A percentile compares a stretch with the other conserved stretches of the same genome.
These are phyloP conservation scores for Xylaria digitata DNA, from an alignment of 2,329 filamentous ascomycete genomes.

Conservation along the genomic window DNA sequence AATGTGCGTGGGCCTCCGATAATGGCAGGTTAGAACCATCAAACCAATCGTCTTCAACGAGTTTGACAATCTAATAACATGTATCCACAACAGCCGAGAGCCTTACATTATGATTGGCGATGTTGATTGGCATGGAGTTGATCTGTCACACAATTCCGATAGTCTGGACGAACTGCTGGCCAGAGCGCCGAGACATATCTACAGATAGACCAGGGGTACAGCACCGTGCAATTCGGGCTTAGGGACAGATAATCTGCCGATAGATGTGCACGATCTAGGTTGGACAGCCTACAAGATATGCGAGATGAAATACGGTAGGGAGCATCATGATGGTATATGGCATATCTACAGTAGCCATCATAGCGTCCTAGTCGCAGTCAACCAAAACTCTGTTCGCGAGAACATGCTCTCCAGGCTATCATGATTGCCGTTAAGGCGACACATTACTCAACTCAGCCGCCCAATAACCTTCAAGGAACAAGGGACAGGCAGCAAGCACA, in stretches of 20 bases:
- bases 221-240: conserved; percentile 6
- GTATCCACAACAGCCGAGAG: conserved; percentile 15
- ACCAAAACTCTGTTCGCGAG: background rate
- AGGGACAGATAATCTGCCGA: conserved; percentile 22
- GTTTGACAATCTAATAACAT: conserved; percentile 17
- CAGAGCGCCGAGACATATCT: conserved; percentile 48
- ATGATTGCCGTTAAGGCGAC: background rate
- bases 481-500: background rate
- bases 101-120: conserved; percentile 23
- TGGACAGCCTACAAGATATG: background rate
- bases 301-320: background rate
- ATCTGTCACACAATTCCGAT: conserved; percentile 47
- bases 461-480: background rate
- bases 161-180: conserved; percentile 51
- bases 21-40: conserved; percentile 1
- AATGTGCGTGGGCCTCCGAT: conserved; percentile 20
- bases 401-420: background rate
- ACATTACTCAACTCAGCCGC: background rate
- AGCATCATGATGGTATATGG: background rate
- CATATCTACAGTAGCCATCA: background rate
- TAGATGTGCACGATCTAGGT: background rate
- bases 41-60: conserved; percentile 16
- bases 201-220: conserved; percentile 11
- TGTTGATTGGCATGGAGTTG: conserved; percentile 32
- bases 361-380: background rate